Evolutionary conservation across 2,329 filamentous ascomycete species (phyloP).

Genomic region (Colletotrichum limetticola): DNA sequence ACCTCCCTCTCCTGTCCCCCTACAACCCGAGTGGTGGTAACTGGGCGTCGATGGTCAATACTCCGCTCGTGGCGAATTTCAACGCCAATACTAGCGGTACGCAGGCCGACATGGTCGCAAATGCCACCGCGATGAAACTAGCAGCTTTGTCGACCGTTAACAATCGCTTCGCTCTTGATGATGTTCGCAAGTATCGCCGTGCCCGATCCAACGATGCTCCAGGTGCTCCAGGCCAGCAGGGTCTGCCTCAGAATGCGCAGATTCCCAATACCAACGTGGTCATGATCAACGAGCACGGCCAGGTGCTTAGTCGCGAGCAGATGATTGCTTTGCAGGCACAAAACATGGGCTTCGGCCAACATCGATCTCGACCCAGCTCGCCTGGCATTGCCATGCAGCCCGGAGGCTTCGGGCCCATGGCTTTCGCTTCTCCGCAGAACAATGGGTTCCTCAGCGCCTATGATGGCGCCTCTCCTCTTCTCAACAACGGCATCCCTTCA

Average conservation of each 20-base stretch:
- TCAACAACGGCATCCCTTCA: conserved; percentile 75
- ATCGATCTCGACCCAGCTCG: conserved; percentile 88
- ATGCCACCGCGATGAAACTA: conserved; percentile 98
- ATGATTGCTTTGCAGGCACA: conserved; percentile 83
- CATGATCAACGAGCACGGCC: conserved; percentile 95
- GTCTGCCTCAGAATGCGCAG: conserved; percentile 50
- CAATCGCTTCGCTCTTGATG: conserved; percentile 95
- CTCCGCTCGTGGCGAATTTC: conserved; percentile 93
- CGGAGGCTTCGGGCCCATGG: conserved; percentile 67
- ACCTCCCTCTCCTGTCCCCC: conserved; percentile 88
- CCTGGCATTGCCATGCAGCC: conserved; percentile 86
- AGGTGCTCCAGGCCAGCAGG: conserved; percentile 45
- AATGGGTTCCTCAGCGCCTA: conserved; percentile 95
- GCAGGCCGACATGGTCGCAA: conserved; percentile 98
- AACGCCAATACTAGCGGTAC: conserved; percentile 65
- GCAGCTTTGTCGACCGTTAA: conserved; percentile 97
- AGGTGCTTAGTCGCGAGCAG: conserved; percentile 86
- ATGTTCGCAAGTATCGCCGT: conserved; percentile 95
- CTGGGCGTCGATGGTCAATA: conserved; percentile 99
- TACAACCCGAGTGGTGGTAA: conserved; percentile 84
- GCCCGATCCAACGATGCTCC: conserved; percentile 88
- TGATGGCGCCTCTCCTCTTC: conserved; percentile 77
- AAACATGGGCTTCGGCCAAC: conserved; percentile 65
- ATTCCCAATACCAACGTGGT: conserved; percentile 82
- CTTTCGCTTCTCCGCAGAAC: conserved; percentile 89